Evolutionary conservation across 306 rosid species (phyloP), one percentile per base, ranked within the genome.

Genomic region (Prunus dulcis): DNA sequence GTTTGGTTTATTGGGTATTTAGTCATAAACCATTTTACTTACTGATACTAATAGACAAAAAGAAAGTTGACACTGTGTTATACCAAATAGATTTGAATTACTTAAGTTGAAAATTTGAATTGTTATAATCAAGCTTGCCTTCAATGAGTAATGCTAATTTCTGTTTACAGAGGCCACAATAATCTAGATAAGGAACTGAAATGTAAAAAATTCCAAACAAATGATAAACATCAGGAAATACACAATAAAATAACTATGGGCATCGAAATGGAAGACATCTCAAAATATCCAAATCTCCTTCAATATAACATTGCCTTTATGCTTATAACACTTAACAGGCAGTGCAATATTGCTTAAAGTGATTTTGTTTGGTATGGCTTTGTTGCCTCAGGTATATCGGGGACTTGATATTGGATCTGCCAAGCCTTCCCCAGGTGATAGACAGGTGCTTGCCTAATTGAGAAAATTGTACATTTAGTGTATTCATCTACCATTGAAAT

Each of bases 361-460:
- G 70, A 32, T 17, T 41, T 67, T 9, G 61, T 76, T 53, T 32
- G 71, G 27, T 47, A 45, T 69, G 65, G 61, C 22, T 73, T 73
- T 52, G 62, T 62, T 76, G 60, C 51, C 34, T 2, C 88, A 95
- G 97, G 93, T 95, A 12, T 95, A 90, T 80, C 84, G 80, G 64
- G 97, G 97, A 78, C 97, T 95, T 78, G 97, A 95, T 79, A 50
- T 95, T 79, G 98, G 97, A 79, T 95, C 97, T 45, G 98, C 97
- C 5, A 95, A 92, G 91, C 97, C 98, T 78, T 87, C 97, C 30
- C 73, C 74, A 50, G 49, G 74, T 41, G 96, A 95, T 64, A 88
- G 97, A 88, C 82, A 89, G 93, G 97, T 92, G 80, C 61, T 55
- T 74, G 79, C 53, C 49, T 78, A 38, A 51, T 75, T 84, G 66